These are phyloP conservation scores for Clonostachys rhizophaga DNA, from an alignment of 2,329 filamentous ascomycete species.

Conservation along the genomic window DNA sequence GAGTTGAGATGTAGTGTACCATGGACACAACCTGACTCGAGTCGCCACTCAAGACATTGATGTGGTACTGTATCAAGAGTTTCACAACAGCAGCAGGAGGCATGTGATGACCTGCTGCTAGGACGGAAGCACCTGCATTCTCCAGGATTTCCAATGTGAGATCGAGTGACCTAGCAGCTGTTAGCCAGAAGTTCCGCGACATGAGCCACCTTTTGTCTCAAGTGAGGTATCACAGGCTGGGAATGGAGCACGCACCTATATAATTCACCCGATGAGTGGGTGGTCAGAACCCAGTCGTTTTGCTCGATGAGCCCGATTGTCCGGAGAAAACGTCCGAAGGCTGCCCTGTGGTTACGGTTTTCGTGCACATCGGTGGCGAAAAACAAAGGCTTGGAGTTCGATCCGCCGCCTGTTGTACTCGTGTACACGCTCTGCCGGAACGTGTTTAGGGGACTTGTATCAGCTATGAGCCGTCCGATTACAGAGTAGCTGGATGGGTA, in stretches of 20 bases:
- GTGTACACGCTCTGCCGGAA: conserved; percentile 30
- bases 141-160: conserved; percentile 31
- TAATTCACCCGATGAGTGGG: conserved; percentile 24
- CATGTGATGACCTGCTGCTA: conserved; percentile 26
- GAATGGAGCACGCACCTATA: conserved; percentile 23
- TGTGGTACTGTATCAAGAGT: conserved; percentile 19
- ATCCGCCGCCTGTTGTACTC: conserved; percentile 33
- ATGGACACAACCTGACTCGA: conserved; percentile 28
- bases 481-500: conserved; percentile 18
- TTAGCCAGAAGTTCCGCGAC: background rate
- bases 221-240: too few relatives aligned
- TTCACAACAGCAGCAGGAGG: conserved; percentile 12
- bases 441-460: conserved; percentile 21
- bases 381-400: conserved; percentile 21
- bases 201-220: too few relatives aligned
- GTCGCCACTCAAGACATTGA: conserved; percentile 31
- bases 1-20: conserved; percentile 22
- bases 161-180: conserved; percentile 24
- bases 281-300: conserved; percentile 31
- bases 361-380: conserved; percentile 32
- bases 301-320: conserved; percentile 18
- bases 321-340: conserved; percentile 22
- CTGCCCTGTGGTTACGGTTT: conserved; percentile 30
- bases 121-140: conserved; percentile 29
- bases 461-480: conserved; percentile 25